Evolutionary conservation across 768 basidiomycete species (phyloP).

Genomic region (Glaciozyma martinii): DNA sequence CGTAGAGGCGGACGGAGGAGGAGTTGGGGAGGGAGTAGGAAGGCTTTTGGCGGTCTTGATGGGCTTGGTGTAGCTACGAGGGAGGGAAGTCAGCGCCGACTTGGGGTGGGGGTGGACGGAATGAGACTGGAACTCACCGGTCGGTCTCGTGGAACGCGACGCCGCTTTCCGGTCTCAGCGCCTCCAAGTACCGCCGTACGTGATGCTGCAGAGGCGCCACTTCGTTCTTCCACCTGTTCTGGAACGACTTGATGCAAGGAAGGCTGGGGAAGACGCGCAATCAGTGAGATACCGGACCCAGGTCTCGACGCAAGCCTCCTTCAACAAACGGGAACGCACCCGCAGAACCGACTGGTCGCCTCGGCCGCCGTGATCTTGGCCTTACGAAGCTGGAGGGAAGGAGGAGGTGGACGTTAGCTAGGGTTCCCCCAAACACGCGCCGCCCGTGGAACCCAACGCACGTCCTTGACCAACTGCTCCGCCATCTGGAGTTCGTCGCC

Average conservation of each 20-base stretch:
- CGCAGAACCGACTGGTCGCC: neutral
- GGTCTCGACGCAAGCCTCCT: neutral
- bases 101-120: too few relatives aligned
- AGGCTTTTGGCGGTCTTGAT: neutral
- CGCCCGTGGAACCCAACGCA: neutral
- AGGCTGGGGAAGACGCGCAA: neutral
- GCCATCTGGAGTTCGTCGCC: constrained; percentile 10
- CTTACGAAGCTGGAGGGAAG: neutral
- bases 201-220: constrained; percentile 9
- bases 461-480: neutral
- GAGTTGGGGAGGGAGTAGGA: constrained; percentile 3
- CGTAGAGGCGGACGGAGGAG: neutral
- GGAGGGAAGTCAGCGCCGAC: too few relatives aligned
- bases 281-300: neutral
- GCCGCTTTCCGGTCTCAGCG: constrained; percentile 25
- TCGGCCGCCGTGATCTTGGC: neutral
- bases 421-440: too few relatives aligned
- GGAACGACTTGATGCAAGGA: constrained; percentile 9
- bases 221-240: constrained; percentile 10
- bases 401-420: too few relatives aligned
- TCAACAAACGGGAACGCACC: neutral
- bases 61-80: neutral
- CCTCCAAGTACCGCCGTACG: constrained; percentile 23
- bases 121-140: neutral
- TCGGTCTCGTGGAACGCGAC: constrained; percentile 31